These are phyloP conservation scores for Epichloe amarillans DNA, from an alignment of 2,329 filamentous ascomycete genomes.

Conservation along the genomic window DNA sequence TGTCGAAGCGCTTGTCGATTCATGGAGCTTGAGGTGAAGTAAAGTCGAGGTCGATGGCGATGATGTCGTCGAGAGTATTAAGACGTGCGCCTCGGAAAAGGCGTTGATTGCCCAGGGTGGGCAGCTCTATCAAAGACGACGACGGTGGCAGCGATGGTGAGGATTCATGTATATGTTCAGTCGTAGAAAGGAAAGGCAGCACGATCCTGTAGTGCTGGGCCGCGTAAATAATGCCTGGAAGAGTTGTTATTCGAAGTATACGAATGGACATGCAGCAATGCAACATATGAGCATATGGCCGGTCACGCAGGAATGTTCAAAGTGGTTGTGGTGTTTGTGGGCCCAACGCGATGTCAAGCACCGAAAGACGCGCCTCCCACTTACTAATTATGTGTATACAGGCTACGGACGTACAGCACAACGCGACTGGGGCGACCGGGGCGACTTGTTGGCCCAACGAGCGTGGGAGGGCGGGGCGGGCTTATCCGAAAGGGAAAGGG, in stretches of 20 bases:
- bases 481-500: no score
- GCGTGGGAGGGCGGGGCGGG: no score
- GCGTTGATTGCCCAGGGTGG: not conserved
- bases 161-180: not conserved
- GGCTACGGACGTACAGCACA: not conserved
- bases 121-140: not conserved
- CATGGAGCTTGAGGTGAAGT: constrained; percentile 12
- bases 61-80: constrained; percentile 1
- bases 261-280: not conserved
- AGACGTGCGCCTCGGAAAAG: not conserved
- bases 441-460: not conserved
- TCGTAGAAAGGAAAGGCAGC: not conserved
- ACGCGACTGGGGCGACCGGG: not conserved
- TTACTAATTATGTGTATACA: not conserved
- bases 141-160: not conserved
- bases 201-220: not conserved
- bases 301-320: not conserved
- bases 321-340: constrained; percentile 15
- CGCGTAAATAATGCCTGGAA: not conserved
- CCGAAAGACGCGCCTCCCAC: constrained; percentile 12
- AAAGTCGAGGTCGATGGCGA: constrained; percentile 5
- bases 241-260: not conserved
- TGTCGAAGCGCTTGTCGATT: constrained; percentile 8
- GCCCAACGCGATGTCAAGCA: constrained; percentile 12
- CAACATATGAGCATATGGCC: no score